Evolutionary conservation across 176 grass and related monocot species (phyloP).

Genomic region (Cocos nucifera): DNA sequence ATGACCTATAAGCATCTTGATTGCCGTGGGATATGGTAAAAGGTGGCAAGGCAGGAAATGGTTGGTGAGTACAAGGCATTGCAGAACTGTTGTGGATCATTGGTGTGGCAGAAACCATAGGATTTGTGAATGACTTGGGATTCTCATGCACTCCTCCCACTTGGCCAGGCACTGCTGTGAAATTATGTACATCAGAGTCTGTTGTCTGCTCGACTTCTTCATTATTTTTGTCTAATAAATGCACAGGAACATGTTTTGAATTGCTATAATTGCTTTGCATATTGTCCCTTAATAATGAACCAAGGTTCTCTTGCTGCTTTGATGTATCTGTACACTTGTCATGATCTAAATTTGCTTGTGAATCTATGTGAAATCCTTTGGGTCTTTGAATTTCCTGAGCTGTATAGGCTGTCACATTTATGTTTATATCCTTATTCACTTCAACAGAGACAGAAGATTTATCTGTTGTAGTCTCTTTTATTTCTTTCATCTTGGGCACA

Average conservation of each 20-base stretch:
- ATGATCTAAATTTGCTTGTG: conserved; percentile 14
- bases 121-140: conserved; percentile 27
- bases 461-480: conserved; percentile 26
- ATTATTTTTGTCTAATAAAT: conserved; percentile 16
- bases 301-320: conserved; percentile 37
- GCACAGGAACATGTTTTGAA: conserved; percentile 13
- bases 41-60: conserved; percentile 36
- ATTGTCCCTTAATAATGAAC: conserved; percentile 23
- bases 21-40: conserved; percentile 39
- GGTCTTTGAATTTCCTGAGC: conserved; percentile 30
- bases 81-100: conserved; percentile 24
- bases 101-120: conserved; percentile 26
- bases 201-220: conserved; percentile 11
- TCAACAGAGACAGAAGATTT: conserved; percentile 28
- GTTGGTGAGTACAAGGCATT: conserved; percentile 31
- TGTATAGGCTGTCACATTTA: conserved; percentile 9
- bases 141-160: conserved; percentile 21
- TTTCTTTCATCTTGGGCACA: conserved; percentile 32
- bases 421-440: conserved; percentile 24
- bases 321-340: conserved; percentile 27
- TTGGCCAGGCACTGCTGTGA: conserved; percentile 26
- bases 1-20: conserved; percentile 64
- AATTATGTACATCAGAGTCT: conserved; percentile 26
- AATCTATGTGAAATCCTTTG: conserved; percentile 19
- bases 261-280: conserved; percentile 21